Evolutionary conservation across 2,329 filamentous ascomycete genomes (phyloP).

Genomic region (Neoarthrinium moseri): DNA sequence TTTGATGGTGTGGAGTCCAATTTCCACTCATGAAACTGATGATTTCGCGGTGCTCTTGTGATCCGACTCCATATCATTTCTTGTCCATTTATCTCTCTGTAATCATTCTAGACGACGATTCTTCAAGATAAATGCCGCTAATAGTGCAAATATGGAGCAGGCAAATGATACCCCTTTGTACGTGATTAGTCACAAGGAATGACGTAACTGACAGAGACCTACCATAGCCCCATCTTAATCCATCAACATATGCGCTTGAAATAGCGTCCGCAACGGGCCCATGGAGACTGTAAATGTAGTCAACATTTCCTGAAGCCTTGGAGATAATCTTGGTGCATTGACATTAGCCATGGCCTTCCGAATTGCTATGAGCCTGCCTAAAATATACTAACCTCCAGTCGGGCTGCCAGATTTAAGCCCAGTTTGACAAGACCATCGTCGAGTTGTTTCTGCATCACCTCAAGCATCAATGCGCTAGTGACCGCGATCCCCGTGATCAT

Average conservation of each 20-base stretch:
- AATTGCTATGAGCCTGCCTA: background rate
- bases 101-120: background rate
- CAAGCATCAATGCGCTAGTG: conserved; percentile 34
- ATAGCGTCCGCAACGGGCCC: conserved; percentile 1
- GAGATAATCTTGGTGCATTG: background rate
- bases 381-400: background rate
- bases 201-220: background rate
- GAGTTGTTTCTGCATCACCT: conserved; percentile 13
- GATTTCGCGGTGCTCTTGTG: no score
- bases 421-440: background rate
- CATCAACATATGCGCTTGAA: conserved; percentile 4
- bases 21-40: no score
- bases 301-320: conserved; percentile 4
- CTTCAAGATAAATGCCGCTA: background rate
- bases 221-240: conserved; percentile 6
- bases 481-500: conserved; percentile 36
- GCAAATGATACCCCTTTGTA: conserved; percentile 1
- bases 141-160: background rate
- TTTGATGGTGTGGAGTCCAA: no score
- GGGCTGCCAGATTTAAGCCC: background rate
- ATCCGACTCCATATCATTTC: no score
- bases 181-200: background rate
- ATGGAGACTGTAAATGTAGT: conserved; percentile 1
- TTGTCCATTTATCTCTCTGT: no score
- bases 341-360: background rate